Percentiles rank a stretch among this genome's conserved stretches.
Evolutionary conservation across 495 filamentous ascomycete species (phyloP).

Genomic region (Hypoxylon intermedium): DNA sequence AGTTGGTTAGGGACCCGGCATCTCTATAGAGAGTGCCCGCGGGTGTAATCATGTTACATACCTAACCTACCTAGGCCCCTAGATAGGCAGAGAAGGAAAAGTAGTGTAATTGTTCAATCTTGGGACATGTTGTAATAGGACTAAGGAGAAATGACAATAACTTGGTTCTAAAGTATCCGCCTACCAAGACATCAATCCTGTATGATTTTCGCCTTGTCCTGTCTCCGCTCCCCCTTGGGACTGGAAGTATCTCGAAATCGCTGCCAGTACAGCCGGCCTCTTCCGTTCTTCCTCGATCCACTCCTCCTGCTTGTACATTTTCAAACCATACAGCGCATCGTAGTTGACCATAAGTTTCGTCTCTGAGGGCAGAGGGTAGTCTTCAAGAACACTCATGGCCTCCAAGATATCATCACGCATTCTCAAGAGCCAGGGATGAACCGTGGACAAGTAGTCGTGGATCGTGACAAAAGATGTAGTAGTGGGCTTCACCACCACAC

Average conservation of each 20-base stretch:
- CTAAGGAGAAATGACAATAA: no score
- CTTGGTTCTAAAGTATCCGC: no score
- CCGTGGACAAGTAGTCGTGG: slow-evolving; percentile 34
- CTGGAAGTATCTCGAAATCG: no score
- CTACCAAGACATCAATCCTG: no score
- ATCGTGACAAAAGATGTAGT: slow-evolving; percentile 30
- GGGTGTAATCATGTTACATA: neutral
- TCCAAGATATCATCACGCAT: slow-evolving; percentile 33
- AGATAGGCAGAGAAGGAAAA: neutral
- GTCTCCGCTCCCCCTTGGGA: neutral
- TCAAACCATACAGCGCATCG: neutral
- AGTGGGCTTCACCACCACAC: slow-evolving; percentile 15
- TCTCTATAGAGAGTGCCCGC: neutral
- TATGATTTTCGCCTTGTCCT: no score
- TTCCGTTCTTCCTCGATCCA: neutral
- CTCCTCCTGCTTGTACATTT: neutral
- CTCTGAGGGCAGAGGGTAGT: slow-evolving; percentile 1
- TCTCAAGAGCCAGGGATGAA: slow-evolving; percentile 39
- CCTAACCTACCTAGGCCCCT: neutral
- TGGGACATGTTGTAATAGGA: no score
- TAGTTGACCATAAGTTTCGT: slow-evolving; percentile 6
- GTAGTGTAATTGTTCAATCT: no score
- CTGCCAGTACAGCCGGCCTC: no score
- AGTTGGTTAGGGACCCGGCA: slow-evolving; percentile 9
- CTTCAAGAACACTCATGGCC: slow-evolving; percentile 5